phyloP scores from a whole-genome alignment of 2,329 filamentous ascomycete species.

The Colletotrichum truncatum region DNA sequence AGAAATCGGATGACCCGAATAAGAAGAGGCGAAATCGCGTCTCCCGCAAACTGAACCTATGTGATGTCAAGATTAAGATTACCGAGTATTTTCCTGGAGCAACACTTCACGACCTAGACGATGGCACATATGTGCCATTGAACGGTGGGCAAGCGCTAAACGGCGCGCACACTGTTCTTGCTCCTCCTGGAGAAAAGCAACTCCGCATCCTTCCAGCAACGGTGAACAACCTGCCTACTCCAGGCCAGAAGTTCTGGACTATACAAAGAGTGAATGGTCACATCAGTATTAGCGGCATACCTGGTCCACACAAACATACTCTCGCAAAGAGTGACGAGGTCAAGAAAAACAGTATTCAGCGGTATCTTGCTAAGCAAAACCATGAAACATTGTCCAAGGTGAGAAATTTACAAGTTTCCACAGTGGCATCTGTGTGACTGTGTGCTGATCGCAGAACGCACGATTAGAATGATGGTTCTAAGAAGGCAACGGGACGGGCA shows the following conservation, averaged over 20 bases:
- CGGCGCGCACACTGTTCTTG: conserved; percentile 32
- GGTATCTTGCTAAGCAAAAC: conserved; percentile 70
- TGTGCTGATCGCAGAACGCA: background rate
- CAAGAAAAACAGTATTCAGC: conserved; percentile 81
- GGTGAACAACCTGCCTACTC: conserved; percentile 3
- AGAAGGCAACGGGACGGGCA: conserved; percentile 77
- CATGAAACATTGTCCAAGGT: conserved; percentile 76
- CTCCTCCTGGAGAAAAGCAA: conserved; percentile 20
- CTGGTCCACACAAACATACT: conserved; percentile 78
- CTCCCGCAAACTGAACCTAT: conserved; percentile 80
- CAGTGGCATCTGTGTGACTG: conserved; percentile 36
- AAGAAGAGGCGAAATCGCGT: conserved; percentile 85
- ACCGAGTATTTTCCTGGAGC: conserved; percentile 77
- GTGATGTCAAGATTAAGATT: conserved; percentile 88
- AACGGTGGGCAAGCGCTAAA: conserved; percentile 27
- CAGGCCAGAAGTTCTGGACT: conserved; percentile 70
- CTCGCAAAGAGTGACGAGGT: conserved; percentile 80
- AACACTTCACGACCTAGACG: conserved; percentile 40
- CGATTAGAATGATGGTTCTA: conserved; percentile 40
- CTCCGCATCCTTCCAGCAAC: conserved; percentile 33
- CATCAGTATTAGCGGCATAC: conserved; percentile 72
- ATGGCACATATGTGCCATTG: conserved; percentile 24
- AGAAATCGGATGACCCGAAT: conserved; percentile 80
- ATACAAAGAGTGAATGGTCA: conserved; percentile 83
- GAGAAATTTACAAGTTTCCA: conserved; percentile 64